These are phyloP conservation scores for Amaranthus palmeri DNA, from an alignment of 148 eudicot species.

Conservation along the genomic window DNA sequence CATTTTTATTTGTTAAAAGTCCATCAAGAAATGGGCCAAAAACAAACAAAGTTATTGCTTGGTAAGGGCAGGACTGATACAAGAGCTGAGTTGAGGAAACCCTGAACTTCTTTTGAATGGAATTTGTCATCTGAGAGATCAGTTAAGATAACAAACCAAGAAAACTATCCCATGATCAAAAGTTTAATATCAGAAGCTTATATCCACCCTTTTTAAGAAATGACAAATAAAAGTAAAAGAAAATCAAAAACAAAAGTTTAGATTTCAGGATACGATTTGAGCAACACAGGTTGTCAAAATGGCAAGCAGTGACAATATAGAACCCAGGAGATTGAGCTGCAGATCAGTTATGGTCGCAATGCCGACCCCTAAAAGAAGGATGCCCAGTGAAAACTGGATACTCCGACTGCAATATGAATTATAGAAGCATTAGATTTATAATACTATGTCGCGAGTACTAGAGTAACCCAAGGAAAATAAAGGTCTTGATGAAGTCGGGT, in stretches of 20 bases:
- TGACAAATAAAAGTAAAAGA: background rate
- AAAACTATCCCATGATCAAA: background rate
- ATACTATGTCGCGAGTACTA: background rate
- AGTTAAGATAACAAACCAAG: constrained; percentile 42
- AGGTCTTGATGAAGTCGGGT: background rate
- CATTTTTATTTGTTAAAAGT: constrained; percentile 71
- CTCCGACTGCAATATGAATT: constrained; percentile 27
- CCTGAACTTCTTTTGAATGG: constrained; percentile 92
- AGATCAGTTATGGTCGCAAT: constrained; percentile 44
- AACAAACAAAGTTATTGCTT: constrained; percentile 71
- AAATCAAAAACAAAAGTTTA: background rate
- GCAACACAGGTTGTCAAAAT: constrained; percentile 42
- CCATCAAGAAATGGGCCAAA: constrained; percentile 87
- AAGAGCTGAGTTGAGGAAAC: constrained; percentile 94
- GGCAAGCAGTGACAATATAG: constrained; percentile 41
- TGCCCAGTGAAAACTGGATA: constrained; percentile 33
- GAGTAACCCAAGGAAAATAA: background rate
- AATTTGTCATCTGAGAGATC: constrained; percentile 77
- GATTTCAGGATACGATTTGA: constrained; percentile 42
- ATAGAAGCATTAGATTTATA: constrained; percentile 8
- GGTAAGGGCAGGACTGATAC: constrained; percentile 91
- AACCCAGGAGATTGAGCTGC: constrained; percentile 40
- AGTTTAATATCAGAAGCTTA: background rate
- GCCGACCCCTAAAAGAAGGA: constrained; percentile 41
- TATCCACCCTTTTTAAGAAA: background rate